Evolutionary conservation across 805 yeast species (phyloP).

Genomic region (Nakazawaea peltata): DNA sequence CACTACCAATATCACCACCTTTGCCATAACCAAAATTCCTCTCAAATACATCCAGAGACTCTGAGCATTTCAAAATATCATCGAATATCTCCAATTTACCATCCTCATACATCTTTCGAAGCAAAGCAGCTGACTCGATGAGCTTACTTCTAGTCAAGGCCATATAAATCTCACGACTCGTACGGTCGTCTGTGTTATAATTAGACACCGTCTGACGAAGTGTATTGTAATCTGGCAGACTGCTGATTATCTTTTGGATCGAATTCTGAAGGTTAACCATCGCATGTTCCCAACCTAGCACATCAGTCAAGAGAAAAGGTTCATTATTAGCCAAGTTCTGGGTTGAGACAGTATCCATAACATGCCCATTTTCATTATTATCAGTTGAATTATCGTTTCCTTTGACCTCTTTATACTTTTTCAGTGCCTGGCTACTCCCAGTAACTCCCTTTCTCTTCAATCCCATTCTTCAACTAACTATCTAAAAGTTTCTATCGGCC

Average conservation of each 20-base stretch:
- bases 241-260: conserved; percentile 38
- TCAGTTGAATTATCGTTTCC: too few species aligned
- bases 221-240: conserved; percentile 47
- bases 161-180: conserved; percentile 33
- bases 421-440: too few species aligned
- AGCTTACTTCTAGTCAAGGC: conserved; percentile 46
- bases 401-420: conserved; percentile 5
- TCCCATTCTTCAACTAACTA: too few species aligned
- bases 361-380: neutral
- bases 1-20: conserved; percentile 10
- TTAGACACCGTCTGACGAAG: conserved; percentile 24
- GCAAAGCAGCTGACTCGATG: conserved; percentile 48
- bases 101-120: conserved; percentile 44
- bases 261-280: conserved; percentile 44
- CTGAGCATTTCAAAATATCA: conserved; percentile 27
- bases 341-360: conserved; percentile 3
- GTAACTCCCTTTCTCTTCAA: too few species aligned
- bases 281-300: conserved; percentile 39
- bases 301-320: conserved; percentile 19
- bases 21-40: neutral
- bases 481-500: too few species aligned
- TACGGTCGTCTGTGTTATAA: conserved; percentile 22
- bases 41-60: neutral
- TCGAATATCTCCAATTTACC: conserved; percentile 48
- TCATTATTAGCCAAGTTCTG: too few species aligned